These are phyloP conservation scores for Acrocalymma vagum DNA, from an alignment of 2,329 filamentous ascomycete species.

Conservation along the genomic window DNA sequence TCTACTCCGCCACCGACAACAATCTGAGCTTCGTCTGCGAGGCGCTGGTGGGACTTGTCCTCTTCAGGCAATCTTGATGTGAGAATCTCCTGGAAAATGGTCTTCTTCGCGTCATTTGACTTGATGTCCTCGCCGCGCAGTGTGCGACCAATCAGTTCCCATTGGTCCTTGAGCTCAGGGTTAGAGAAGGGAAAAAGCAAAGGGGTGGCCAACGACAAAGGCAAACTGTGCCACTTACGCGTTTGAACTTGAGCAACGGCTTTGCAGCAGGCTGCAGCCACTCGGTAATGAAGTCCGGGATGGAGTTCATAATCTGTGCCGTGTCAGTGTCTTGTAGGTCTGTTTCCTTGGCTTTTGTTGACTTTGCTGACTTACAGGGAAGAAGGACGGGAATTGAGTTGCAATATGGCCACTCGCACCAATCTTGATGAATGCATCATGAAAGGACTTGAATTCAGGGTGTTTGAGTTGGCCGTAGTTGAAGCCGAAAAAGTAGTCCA, in stretches of 20 bases:
- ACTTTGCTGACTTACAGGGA: constrained; percentile 29
- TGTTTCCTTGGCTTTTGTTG: background rate
- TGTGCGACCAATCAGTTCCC: constrained; percentile 32
- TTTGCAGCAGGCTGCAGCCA: constrained; percentile 43
- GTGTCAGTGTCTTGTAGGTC: background rate
- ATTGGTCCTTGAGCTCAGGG: constrained; percentile 26
- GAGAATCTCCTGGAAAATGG: constrained; percentile 45
- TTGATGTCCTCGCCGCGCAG: constrained; percentile 38
- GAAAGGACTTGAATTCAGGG: constrained; percentile 44
- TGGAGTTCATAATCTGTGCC: constrained; percentile 39
- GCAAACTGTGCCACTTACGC: constrained; percentile 22
- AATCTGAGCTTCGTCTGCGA: constrained; percentile 49
- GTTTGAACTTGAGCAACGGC: constrained; percentile 39
- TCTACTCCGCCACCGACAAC: constrained; percentile 50
- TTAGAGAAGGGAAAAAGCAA: background rate
- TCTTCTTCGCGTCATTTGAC: constrained; percentile 41
- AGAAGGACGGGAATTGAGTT: constrained; percentile 41
- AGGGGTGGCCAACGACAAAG: background rate
- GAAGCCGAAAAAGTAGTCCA: constrained; percentile 52
- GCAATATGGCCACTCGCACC: constrained; percentile 40
- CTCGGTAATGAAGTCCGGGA: constrained; percentile 37
- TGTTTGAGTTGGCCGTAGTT: constrained; percentile 42
- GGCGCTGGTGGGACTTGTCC: constrained; percentile 48
- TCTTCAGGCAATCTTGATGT: constrained; percentile 34
- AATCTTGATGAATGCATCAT: constrained; percentile 44